These are phyloP conservation scores for Sporothrix curviconia DNA, from an alignment of 2,329 filamentous ascomycete genomes.

Conservation along the genomic window DNA sequence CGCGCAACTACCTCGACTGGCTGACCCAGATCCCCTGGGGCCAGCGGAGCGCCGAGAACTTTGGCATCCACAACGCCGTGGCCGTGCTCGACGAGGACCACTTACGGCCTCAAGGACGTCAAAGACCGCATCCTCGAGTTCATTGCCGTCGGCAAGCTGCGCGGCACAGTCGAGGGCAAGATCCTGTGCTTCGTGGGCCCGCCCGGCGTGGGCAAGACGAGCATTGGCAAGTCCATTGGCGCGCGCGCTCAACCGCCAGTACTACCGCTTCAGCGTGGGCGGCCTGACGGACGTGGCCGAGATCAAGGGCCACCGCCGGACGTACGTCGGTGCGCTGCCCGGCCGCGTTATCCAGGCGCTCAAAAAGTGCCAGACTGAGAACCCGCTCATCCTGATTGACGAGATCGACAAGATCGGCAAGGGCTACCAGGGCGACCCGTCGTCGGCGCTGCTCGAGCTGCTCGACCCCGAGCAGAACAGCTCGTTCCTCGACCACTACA, in stretches of 20 bases:
- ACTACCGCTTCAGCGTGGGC: slow-evolving; percentile 97
- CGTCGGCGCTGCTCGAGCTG: slow-evolving; percentile 85
- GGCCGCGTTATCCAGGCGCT: slow-evolving; percentile 96
- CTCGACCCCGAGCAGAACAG: slow-evolving; percentile 96
- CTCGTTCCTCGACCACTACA: slow-evolving; percentile 96
- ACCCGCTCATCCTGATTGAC: slow-evolving; percentile 91
- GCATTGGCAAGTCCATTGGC: slow-evolving; percentile 98
- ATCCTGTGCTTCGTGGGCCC: slow-evolving; percentile 97
- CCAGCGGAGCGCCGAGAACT: slow-evolving; percentile 90
- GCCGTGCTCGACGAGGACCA: slow-evolving; percentile 92
- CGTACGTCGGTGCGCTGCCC: slow-evolving; percentile 91
- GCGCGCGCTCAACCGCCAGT: slow-evolving; percentile 85
- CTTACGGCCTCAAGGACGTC: slow-evolving; percentile 92
- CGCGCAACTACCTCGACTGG: slow-evolving; percentile 97
- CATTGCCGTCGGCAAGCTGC: slow-evolving; percentile 93
- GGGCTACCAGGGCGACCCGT: slow-evolving; percentile 92
- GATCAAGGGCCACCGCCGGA: slow-evolving; percentile 95
- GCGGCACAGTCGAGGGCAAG: slow-evolving; percentile 95
- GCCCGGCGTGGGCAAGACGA: slow-evolving; percentile 96
- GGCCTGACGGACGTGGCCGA: slow-evolving; percentile 96
- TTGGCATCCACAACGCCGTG: slow-evolving; percentile 86
- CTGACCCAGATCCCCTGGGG: slow-evolving; percentile 98
- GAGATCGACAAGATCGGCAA: slow-evolving; percentile 97
- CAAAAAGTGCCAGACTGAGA: slow-evolving; percentile 99
- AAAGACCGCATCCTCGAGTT: slow-evolving; percentile 98